phyloP scores from a whole-genome alignment of 2,329 filamentous ascomycete species.

The Stylonectria norvegica region DNA sequence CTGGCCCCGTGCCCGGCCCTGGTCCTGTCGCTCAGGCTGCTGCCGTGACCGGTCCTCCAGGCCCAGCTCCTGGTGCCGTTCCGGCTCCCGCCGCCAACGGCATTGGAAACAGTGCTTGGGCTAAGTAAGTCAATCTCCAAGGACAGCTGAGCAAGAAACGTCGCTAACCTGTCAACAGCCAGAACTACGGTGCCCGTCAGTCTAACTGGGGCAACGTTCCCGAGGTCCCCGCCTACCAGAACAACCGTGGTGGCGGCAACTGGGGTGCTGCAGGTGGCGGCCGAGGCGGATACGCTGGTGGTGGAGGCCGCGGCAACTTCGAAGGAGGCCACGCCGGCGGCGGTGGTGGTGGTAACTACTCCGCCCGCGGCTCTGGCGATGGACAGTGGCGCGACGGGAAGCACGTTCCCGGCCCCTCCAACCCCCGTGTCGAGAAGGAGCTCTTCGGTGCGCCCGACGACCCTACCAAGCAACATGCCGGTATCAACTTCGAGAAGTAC shows the following conservation, averaged over 20 bases:
- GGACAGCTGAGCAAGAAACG: background rate
- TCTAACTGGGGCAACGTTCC: slow-evolving; percentile 33
- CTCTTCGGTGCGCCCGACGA: slow-evolving; percentile 91
- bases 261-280: slow-evolving; percentile 34
- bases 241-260: slow-evolving; percentile 29
- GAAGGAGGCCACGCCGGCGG: slow-evolving; percentile 82
- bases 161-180: slow-evolving; percentile 21
- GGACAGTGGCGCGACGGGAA: slow-evolving; percentile 97
- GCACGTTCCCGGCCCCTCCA: slow-evolving; percentile 85
- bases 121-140: slow-evolving; percentile 46
- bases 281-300: slow-evolving; percentile 36
- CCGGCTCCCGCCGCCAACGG: slow-evolving; percentile 38
- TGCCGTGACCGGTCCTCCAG: slow-evolving; percentile 12
- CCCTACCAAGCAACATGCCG: slow-evolving; percentile 90
- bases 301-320: slow-evolving; percentile 49
- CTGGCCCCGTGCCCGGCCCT: slow-evolving; percentile 18
- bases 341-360: slow-evolving; percentile 49
- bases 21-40: slow-evolving; percentile 12
- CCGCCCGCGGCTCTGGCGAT: slow-evolving; percentile 81
- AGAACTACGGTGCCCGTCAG: slow-evolving; percentile 34
- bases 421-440: slow-evolving; percentile 88
- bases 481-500: slow-evolving; percentile 99
- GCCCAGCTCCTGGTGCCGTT: slow-evolving; percentile 12
- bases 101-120: slow-evolving; percentile 63
- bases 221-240: slow-evolving; percentile 23